These are phyloP conservation scores for Agrocybe pediades DNA, from an alignment of 768 basidiomycete genomes.

Conservation along the genomic window DNA sequence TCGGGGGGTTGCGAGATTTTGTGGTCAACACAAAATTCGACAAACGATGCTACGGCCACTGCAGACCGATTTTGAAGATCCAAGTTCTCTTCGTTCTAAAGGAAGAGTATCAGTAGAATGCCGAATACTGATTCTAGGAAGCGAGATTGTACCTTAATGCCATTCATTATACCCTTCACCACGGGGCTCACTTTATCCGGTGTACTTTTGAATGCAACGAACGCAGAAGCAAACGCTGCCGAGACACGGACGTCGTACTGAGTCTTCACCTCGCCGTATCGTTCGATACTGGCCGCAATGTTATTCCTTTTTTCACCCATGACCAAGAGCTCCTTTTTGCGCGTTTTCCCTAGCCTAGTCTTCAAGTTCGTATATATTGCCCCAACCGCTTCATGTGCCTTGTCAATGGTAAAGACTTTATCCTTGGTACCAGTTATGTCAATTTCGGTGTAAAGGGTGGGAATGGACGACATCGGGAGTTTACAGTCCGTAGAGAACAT, in stretches of 20 bases:
- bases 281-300: conserved; percentile 70
- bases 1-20: conserved; percentile 84
- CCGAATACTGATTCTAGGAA: neutral
- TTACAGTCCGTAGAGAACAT: conserved; percentile 88
- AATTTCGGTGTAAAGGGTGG: conserved; percentile 74
- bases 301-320: conserved; percentile 78
- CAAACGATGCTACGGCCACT: conserved; percentile 81
- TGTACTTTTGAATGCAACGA: conserved; percentile 82
- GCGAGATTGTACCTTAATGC: conserved; percentile 77
- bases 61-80: conserved; percentile 91
- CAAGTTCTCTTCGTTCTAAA: conserved; percentile 82
- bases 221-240: conserved; percentile 88
- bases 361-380: conserved; percentile 74
- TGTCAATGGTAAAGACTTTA: conserved; percentile 77
- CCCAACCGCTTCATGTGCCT: conserved; percentile 72
- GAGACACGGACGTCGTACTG: conserved; percentile 87
- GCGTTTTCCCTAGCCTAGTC: conserved; percentile 70
- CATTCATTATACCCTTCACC: conserved; percentile 96
- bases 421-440: conserved; percentile 68
- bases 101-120: conserved; percentile 7
- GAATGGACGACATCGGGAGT: conserved; percentile 77
- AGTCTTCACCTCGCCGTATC: conserved; percentile 79
- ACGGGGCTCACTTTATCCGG: conserved; percentile 96
- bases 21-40: conserved; percentile 78
- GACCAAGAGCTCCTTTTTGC: conserved; percentile 72